These are phyloP conservation scores for Penicillium sp. DNA, from an alignment of 2,329 filamentous ascomycete genomes.

Conservation along the genomic window DNA sequence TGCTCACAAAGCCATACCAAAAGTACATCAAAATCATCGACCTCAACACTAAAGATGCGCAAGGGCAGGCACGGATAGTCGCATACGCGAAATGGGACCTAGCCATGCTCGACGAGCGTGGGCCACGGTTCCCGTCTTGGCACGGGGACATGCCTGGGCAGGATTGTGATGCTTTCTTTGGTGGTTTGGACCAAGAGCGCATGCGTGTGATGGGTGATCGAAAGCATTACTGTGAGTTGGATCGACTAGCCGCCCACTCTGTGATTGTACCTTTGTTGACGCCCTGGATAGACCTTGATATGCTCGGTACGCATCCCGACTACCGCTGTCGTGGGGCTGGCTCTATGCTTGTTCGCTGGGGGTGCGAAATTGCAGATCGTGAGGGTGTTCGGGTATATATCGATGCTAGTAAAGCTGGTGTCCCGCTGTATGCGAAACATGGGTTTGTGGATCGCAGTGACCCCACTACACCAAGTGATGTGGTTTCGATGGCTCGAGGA, in stretches of 20 bases:
- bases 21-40: constrained; percentile 32
- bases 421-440: constrained; percentile 39
- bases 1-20: constrained; percentile 24
- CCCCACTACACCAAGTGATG: neutral
- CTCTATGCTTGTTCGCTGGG: constrained; percentile 40
- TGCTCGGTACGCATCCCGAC: constrained; percentile 44
- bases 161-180: constrained; percentile 21
- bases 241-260: neutral
- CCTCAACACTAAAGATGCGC: constrained; percentile 1
- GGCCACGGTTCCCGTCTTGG: constrained; percentile 30
- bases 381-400: constrained; percentile 38
- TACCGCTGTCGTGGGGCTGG: constrained; percentile 44
- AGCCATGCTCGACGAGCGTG: constrained; percentile 23
- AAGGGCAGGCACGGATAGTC: constrained; percentile 17
- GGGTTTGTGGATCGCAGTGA: constrained; percentile 39
- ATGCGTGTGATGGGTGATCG: constrained; percentile 22
- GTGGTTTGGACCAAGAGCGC: constrained; percentile 20
- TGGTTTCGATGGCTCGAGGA: constrained; percentile 12
- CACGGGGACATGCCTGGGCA: constrained; percentile 18
- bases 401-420: constrained; percentile 38
- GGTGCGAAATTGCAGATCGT: constrained; percentile 37
- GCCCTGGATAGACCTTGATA: constrained; percentile 32
- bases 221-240: constrained; percentile 28
- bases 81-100: constrained; percentile 34
- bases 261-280: neutral